Base-by-base conservation (phyloP, 768 basidiomycete genomes). In the Phlebiopsis gigantea region DNA sequence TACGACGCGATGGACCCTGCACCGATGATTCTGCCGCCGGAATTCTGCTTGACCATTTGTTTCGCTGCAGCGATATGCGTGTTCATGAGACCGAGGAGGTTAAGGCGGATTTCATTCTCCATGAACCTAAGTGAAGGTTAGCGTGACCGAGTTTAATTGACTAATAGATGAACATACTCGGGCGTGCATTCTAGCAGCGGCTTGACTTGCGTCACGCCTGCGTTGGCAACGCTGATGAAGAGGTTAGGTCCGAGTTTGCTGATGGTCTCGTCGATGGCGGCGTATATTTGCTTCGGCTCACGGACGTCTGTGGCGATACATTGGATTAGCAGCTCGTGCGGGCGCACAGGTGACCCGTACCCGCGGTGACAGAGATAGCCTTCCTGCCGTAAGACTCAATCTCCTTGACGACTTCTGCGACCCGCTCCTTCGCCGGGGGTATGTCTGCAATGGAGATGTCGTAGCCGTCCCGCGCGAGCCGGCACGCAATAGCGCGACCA, bases 361-460 rank as follows among this genome's bases (percentile, higher is more conserved):
- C 68, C 29, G 62, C 69, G 19, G 48, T 48, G 22, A 71, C 66
- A 41, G 52, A 57, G 45, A 71, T 62, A n/a, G 66, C 69, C 51
- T 68, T 63, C 42, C 69, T 58, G 7, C 70, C 70, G 53, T 66
- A 66, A 1, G 62, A 58, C 62, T 67, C 64, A 61, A 69, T 68
- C 58, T 68, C 67, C 44, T 64, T 59, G 51, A 68, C 57, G 56
- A 66, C 63, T 10, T 57, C 59, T 41, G 62, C 58, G 26, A 66
- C 62, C 46, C 61, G 63, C 5, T 57, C 58, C 63, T 65, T 59
- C 14, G 65, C 66, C 4, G 61, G 43, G 7, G 66, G 62, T 53
- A 78, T 63, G 57, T 79, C 81, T 21, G 76, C 80, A 46, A 81
- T 58, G n/a, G 72, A 74, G 42, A 82, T 61, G 46, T 78, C 69